Conservation (phyloP, 164 flowering plant species). For the Cinnamomum micranthum region DNA sequence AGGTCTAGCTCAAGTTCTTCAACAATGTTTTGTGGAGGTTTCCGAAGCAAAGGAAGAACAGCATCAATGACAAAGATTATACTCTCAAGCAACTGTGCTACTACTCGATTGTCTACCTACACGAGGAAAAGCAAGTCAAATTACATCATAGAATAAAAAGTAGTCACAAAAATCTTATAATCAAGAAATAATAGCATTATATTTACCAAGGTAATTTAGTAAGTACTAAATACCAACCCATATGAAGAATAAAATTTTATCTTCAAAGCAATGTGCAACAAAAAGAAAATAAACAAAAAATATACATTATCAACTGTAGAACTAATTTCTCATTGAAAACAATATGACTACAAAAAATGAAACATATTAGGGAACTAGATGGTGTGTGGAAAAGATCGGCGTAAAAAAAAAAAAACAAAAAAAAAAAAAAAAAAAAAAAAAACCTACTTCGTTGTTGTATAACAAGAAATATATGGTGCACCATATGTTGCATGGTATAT, state of each 20-base stretch:
- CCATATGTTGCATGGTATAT: too few relatives aligned
- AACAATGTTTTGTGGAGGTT: slow-evolving; percentile 60
- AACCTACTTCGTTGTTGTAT: too few relatives aligned
- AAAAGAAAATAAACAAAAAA: background rate
- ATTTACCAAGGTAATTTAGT: background rate
- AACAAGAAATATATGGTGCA: too few relatives aligned
- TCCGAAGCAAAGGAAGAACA: slow-evolving; percentile 78
- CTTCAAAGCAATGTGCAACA: background rate
- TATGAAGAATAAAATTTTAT: too few relatives aligned
- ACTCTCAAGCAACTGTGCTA: slow-evolving; percentile 84
- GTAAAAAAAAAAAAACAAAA: too few relatives aligned
- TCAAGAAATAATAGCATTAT: too few relatives aligned
- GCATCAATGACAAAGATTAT: slow-evolving; percentile 81
- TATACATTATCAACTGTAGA: background rate
- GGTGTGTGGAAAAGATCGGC: background rate
- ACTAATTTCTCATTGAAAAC: background rate
- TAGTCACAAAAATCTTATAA: background rate
- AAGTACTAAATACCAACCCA: background rate
- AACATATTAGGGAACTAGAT: background rate
- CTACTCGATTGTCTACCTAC: slow-evolving; percentile 76
- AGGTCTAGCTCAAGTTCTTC: slow-evolving; percentile 96
- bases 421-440: too few relatives aligned
- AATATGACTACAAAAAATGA: background rate
- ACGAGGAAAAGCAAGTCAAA: slow-evolving; percentile 15
- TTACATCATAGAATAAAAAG: background rate